Percentiles rank a stretch among this genome's conserved stretches.
Conservation (phyloP, 169 alveolate species). For the Besnoitia besnoiti region DNA sequence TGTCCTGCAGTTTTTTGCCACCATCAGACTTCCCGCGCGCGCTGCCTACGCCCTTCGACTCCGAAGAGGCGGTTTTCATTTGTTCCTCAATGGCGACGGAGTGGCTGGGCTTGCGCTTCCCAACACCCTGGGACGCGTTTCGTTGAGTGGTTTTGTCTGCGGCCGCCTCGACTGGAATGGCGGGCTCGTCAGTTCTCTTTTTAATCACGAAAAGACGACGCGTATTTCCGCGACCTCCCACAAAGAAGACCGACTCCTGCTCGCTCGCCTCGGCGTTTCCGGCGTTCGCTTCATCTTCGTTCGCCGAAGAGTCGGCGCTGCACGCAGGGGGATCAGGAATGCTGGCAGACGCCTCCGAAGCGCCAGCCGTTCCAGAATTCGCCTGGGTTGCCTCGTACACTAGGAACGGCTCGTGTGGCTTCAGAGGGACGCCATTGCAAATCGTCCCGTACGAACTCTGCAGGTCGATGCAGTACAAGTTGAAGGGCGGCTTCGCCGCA, state of each 20-base stretch:
- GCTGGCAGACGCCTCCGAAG: background rate
- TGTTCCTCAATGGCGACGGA: background rate
- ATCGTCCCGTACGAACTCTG: slow-evolving; percentile 31
- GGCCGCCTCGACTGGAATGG: background rate
- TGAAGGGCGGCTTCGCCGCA: slow-evolving; percentile 19
- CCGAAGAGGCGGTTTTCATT: too few relatives aligned
- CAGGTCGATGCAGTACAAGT: slow-evolving; percentile 25
- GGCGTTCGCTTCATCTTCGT: background rate
- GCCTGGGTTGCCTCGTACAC: background rate
- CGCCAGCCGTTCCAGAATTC: background rate
- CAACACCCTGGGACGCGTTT: too few relatives aligned
- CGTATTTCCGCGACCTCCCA: background rate
- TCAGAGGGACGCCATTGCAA: background rate
- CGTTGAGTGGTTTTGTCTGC: too few relatives aligned
- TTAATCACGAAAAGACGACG: slow-evolving; percentile 19
- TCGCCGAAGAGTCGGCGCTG: background rate
- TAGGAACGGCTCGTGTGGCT: slow-evolving; percentile 16
- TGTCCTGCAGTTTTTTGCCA: too few relatives aligned
- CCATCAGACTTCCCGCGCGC: too few relatives aligned
- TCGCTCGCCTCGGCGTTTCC: background rate
- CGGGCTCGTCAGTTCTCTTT: background rate
- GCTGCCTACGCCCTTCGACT: too few relatives aligned
- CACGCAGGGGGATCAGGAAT: slow-evolving; percentile 16
- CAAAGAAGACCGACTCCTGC: slow-evolving; percentile 10
- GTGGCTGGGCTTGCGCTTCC: too few relatives aligned